phyloP scores from a whole-genome alignment of 441 rosid genomes.

The Arabidopsis hybrid region DNA sequence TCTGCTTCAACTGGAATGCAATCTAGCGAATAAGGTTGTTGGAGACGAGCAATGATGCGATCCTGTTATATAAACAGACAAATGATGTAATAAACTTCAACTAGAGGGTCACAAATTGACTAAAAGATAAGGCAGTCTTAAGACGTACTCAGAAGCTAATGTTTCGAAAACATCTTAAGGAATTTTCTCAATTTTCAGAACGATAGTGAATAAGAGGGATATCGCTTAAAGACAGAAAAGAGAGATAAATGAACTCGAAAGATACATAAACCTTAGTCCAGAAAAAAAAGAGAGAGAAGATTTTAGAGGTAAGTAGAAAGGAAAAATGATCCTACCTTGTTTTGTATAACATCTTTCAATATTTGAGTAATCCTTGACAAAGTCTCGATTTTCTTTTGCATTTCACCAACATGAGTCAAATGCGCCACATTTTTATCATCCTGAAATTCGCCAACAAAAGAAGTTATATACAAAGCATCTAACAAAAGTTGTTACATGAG shows the following conservation, averaged over 20 bases:
- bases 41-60: conserved; percentile 95
- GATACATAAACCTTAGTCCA: conserved; percentile 5
- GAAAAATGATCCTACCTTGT: conserved; percentile 65
- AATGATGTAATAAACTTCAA: background rate
- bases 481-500: background rate
- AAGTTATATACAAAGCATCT: conserved; percentile 13
- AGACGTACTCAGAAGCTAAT: background rate
- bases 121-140: background rate
- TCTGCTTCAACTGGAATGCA: conserved; percentile 99
- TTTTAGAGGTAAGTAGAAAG: conserved; percentile 9
- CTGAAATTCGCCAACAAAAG: conserved; percentile 43
- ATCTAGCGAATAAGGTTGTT: conserved; percentile 96
- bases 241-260: background rate
- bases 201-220: background rate
- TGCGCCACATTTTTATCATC: conserved; percentile 97
- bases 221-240: background rate
- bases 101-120: background rate
- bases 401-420: conserved; percentile 92
- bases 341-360: conserved; percentile 93
- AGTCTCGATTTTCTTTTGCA: conserved; percentile 93
- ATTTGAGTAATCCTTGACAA: conserved; percentile 86
- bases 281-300: background rate
- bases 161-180: background rate
- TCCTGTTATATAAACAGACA: conserved; percentile 59
- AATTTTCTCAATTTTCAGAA: conserved; percentile 1